Base-by-base conservation (phyloP, 2,329 filamentous ascomycete genomes). In the Dothideomycetes sp. region DNA sequence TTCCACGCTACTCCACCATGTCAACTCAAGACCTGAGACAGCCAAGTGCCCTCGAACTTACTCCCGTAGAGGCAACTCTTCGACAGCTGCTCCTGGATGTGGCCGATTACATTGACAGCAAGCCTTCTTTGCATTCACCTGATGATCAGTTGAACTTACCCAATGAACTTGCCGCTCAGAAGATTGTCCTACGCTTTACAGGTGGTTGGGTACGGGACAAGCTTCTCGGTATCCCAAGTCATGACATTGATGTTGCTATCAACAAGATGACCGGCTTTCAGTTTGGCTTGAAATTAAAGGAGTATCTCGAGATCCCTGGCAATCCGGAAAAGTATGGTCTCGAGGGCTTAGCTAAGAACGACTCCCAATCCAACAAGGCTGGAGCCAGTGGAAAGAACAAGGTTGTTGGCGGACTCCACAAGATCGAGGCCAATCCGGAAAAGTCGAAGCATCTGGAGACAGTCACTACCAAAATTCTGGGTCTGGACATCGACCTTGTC, bases 391-490 rank as follows among this genome's bases (percentile, higher is more conserved):
- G 61, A 48, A 67, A 66, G 52, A 62, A 58, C 14, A 71, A 72
- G 38, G 79, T 80, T 41, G 69, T 91, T 38, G 80, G 82, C 36
- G 81, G 76, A 46, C 69, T 95, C 22, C 82, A 95, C 68, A 93
- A 86, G 59, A 89, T 95, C 49, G 81, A 82, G 38, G 81, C 81
- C 42, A 96, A 96, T 57, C 89, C 88, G 1, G 87, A 95, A 53
- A 95, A 94, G 64, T 94, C 87, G 15, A 96, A 96, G 63, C 85
- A 96, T 56, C 73, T 96, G 11, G 89, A 94, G 61, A 96, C 89
- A 0, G 84, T 86, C 36, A 94, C 86, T 8, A 86, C 84, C 17
- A 82, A 73, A 48, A 78, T 96, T 42, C 79, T 94, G 53, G 86
- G 83, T 1, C 71, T 93, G 36, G 89, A 96, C 54, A 74, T 95